Percentiles rank a stretch among this genome's conserved stretches.
phyloP scores from a whole-genome alignment of 2,329 filamentous ascomycete genomes.

The Sporothrix dimorphospora region DNA sequence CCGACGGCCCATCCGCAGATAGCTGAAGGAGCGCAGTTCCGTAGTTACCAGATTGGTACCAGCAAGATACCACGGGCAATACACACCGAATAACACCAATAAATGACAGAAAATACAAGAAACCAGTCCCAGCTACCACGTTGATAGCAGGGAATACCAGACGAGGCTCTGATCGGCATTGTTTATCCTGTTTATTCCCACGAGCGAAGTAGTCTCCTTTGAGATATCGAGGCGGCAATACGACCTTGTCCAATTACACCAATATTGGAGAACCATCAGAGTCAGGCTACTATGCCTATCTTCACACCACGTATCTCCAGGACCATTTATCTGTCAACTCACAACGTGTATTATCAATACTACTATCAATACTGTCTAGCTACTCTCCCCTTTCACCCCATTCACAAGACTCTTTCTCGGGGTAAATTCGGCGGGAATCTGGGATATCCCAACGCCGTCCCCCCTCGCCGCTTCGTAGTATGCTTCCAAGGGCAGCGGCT shows the following conservation, averaged over 20 bases:
- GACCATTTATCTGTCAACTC: background rate
- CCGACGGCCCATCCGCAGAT: slow-evolving; percentile 13
- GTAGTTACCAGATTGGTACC: background rate
- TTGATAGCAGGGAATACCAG: slow-evolving; percentile 3
- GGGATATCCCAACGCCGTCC: background rate
- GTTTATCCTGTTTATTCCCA: background rate
- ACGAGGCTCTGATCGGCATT: background rate
- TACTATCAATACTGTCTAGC: background rate
- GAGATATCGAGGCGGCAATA: background rate
- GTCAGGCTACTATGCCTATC: background rate
- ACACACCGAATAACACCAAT: background rate
- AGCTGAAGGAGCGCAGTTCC: background rate
- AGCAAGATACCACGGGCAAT: background rate
- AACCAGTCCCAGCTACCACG: background rate
- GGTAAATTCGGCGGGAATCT: background rate
- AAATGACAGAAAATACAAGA: background rate
- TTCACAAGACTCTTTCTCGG: background rate
- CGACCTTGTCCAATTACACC: background rate
- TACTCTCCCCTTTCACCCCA: background rate
- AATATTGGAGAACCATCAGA: background rate
- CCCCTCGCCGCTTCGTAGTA: slow-evolving; percentile 7
- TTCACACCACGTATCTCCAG: background rate
- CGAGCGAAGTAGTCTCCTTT: background rate
- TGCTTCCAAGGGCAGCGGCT: slow-evolving; percentile 15
- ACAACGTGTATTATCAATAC: background rate